Conservation (phyloP, 2,329 filamentous ascomycete genomes). For the Sporothrix curviconia region DNA sequence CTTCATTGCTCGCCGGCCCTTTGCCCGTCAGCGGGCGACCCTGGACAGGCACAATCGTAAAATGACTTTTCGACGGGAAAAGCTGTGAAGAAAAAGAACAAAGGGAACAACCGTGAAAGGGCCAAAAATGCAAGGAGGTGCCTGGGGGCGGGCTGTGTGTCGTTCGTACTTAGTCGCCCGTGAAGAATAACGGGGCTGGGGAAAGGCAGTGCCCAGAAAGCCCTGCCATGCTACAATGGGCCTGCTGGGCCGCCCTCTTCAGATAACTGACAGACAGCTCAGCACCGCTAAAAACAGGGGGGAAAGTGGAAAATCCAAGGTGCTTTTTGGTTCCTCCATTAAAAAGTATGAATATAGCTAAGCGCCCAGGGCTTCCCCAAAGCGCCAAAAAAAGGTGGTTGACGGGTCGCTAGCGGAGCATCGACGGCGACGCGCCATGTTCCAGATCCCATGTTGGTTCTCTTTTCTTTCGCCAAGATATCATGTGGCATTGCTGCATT, state of each 20-base stretch:
- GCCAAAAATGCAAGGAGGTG: no score
- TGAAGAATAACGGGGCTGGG: no score
- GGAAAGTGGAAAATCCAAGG: slow-evolving; percentile 24
- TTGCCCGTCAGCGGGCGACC: slow-evolving; percentile 3
- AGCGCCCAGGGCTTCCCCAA: background rate
- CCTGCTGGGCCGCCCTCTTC: no score
- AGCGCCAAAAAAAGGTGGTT: background rate
- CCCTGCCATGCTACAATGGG: no score
- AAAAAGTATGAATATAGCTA: background rate
- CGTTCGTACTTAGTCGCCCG: background rate
- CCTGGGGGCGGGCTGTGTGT: no score
- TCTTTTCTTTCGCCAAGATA: background rate
- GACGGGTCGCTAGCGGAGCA: background rate
- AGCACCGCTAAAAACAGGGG: background rate
- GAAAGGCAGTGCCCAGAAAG: no score
- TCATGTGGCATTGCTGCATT: no score
- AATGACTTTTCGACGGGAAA: no score
- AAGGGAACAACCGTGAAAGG: no score
- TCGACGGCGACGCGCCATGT: background rate
- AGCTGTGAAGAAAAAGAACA: background rate
- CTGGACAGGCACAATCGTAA: slow-evolving; percentile 5
- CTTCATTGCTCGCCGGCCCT: no score
- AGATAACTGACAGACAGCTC: no score
- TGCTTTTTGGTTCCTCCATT: slow-evolving; percentile 14
- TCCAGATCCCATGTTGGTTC: background rate